Evolutionary conservation across 441 rosid species (phyloP), one percentile per base, ranked within the genome.

Genomic region (Lagerstroemia fauriei): DNA sequence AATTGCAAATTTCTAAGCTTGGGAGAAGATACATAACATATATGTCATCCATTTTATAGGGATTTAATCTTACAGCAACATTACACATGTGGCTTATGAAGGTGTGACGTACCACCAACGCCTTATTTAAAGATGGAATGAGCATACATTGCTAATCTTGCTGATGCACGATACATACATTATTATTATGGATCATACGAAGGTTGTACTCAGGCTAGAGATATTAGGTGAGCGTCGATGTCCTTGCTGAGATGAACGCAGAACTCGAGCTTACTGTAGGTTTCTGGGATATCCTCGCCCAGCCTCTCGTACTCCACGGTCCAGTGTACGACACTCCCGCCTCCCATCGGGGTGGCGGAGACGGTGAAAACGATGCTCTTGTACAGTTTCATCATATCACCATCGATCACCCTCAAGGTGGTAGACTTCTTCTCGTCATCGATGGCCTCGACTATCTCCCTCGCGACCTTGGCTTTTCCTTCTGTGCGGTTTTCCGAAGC

Each of bases 351-450:
- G 20, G 85, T 74, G 22, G 78, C 85, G 66, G 80, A 81, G 70
- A 86, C 82, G 3, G 5, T 9, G 22, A 66, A 1, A 16, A 41
- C 3, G 65, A 87, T 80, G 84, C 47, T 81, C 80, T 84, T 84
- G 81, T 84, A 87, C 65, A 81, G 82, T 66, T 85, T 81, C 86
- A 87, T 48, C 24, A 87, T 76, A 72, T 87, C 81, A 1, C 89
- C 89, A 65, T 84, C 84, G 10, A 82, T 78, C 50, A 84, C 76
- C 59, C 71, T 87, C 66, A 61, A 87, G 7, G 78, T 78, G 4
- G 84, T 84, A 1, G 75, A 81, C 61, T 78, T 78, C 17, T 84
- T 87, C 79, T 81, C 81, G 3, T 82, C 76, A 11, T 87, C 87
- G 68, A 85, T 77, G 24, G 61, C 79, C 50, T 88, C 90, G 0